A percentile compares a stretch with the other conserved stretches of the same genome.
Conservation (phyloP, 805 yeast species). For the Yamadazyma ubonensis region DNA sequence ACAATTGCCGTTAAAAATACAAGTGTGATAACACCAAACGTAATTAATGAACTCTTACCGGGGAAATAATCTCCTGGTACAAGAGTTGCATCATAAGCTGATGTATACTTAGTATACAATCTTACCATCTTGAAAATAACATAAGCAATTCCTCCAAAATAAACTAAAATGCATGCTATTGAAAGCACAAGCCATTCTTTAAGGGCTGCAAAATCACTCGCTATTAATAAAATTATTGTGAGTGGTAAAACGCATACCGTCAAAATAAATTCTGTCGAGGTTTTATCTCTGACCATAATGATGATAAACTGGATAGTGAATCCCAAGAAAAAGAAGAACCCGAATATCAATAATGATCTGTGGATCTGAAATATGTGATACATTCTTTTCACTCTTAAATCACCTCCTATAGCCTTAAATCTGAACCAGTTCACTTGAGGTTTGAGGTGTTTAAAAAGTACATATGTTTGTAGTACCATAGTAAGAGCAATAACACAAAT, state of each 20-base stretch:
- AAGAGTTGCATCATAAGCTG: conserved; percentile 29
- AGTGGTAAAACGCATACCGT: conserved; percentile 47
- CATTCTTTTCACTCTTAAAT: conserved; percentile 35
- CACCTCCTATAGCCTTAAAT: conserved; percentile 51
- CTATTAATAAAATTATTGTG: conserved; percentile 37
- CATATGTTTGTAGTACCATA: conserved; percentile 26
- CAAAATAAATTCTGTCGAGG: conserved; percentile 44
- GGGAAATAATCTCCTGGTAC: conserved; percentile 40
- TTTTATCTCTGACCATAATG: conserved; percentile 37
- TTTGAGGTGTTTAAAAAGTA: conserved; percentile 33
- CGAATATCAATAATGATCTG: conserved; percentile 23
- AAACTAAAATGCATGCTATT: conserved; percentile 26
- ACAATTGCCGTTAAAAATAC: conserved; percentile 38
- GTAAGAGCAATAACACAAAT: conserved; percentile 41
- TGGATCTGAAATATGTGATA: conserved; percentile 42
- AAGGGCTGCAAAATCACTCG: conserved; percentile 36
- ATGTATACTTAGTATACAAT: conserved; percentile 42
- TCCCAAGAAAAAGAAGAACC: conserved; percentile 46
- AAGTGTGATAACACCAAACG: conserved; percentile 45
- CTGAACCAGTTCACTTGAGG: conserved; percentile 45
- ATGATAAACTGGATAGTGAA: conserved; percentile 50
- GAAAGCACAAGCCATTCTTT: conserved; percentile 32
- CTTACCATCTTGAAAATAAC: conserved; percentile 47
- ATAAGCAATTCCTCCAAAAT: conserved; percentile 43
- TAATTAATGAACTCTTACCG: conserved; percentile 43